A percentile compares a stretch with the other conserved stretches of the same genome.
Evolutionary conservation across 1,139 yeast species (phyloP).

Genomic region (Casaregolazyma suthepensis): DNA sequence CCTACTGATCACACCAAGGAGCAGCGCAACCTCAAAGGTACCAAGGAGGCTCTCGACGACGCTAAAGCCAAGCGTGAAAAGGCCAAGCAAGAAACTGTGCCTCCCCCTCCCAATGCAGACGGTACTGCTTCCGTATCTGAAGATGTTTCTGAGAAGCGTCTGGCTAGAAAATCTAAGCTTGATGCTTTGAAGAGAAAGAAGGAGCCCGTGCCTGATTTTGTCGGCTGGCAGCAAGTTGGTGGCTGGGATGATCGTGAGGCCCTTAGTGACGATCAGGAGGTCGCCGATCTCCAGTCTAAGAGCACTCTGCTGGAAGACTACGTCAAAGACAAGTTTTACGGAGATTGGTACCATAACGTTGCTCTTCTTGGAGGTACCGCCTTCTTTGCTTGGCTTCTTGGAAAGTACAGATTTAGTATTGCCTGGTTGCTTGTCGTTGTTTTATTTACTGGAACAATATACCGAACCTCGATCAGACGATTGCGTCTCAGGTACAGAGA

Average conservation of each 20-base stretch:
- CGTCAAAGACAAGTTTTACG: conserved; percentile 67
- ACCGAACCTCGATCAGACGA: conserved; percentile 77
- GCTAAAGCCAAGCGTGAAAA: neutral
- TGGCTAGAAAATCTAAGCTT: conserved; percentile 2
- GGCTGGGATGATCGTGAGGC: conserved; percentile 59
- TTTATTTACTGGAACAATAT: conserved; percentile 54
- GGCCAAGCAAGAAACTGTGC: conserved; percentile 4
- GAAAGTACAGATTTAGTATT: conserved; percentile 67
- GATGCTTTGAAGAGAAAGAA: conserved; percentile 8
- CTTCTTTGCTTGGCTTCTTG: conserved; percentile 68
- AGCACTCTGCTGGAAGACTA: conserved; percentile 67
- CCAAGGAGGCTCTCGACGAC: neutral
- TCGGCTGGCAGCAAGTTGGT: conserved; percentile 95
- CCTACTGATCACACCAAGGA: neutral
- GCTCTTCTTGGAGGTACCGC: conserved; percentile 63
- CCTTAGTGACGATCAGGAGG: conserved; percentile 51
- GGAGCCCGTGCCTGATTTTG: conserved; percentile 21
- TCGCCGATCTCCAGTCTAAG: conserved; percentile 59
- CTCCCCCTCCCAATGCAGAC: conserved; percentile 5
- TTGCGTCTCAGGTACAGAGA: conserved; percentile 71
- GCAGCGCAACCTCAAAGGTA: conserved; percentile 1
- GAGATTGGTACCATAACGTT: conserved; percentile 94
- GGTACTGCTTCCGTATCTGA: neutral
- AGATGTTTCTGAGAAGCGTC: conserved; percentile 1
- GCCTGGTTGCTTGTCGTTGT: conserved; percentile 76